These are phyloP conservation scores for Sporothrix globosa DNA, from an alignment of 2,329 filamentous ascomycete genomes.

Conservation along the genomic window DNA sequence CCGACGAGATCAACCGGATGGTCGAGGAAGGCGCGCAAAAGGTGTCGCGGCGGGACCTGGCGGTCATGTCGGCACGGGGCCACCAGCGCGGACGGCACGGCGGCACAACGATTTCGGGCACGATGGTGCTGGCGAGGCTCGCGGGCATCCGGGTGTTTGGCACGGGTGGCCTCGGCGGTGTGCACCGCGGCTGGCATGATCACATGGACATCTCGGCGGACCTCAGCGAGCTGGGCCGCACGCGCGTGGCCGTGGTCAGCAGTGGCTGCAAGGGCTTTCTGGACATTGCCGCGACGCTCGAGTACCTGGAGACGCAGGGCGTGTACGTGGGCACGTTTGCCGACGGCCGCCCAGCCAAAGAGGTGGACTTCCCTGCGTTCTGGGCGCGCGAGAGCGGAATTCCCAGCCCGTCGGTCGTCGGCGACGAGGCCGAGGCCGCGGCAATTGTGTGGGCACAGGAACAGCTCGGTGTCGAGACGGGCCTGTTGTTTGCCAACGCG, in stretches of 20 bases:
- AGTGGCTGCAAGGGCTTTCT: constrained; percentile 96
- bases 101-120: constrained; percentile 90
- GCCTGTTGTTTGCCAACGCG: constrained; percentile 86
- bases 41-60: constrained; percentile 83
- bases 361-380: constrained; percentile 89
- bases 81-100: constrained; percentile 72
- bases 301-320: constrained; percentile 72
- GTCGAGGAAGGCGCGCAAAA: constrained; percentile 75
- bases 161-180: constrained; percentile 90
- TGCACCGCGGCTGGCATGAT: constrained; percentile 83
- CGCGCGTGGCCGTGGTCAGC: constrained; percentile 82
- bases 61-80: constrained; percentile 68
- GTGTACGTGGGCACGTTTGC: constrained; percentile 88
- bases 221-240: constrained; percentile 88
- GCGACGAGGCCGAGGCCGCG: constrained; percentile 79
- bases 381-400: constrained; percentile 86
- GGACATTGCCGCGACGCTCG: constrained; percentile 86
- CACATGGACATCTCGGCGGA: constrained; percentile 95
- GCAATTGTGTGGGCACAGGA: constrained; percentile 84
- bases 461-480: constrained; percentile 71
- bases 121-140: constrained; percentile 83
- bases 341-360: constrained; percentile 59
- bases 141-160: constrained; percentile 93
- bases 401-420: constrained; percentile 74
- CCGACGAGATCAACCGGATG: constrained; percentile 73